phyloP scores from a whole-genome alignment of 1,284 basidiomycete species.

The Agaricales sp. region DNA sequence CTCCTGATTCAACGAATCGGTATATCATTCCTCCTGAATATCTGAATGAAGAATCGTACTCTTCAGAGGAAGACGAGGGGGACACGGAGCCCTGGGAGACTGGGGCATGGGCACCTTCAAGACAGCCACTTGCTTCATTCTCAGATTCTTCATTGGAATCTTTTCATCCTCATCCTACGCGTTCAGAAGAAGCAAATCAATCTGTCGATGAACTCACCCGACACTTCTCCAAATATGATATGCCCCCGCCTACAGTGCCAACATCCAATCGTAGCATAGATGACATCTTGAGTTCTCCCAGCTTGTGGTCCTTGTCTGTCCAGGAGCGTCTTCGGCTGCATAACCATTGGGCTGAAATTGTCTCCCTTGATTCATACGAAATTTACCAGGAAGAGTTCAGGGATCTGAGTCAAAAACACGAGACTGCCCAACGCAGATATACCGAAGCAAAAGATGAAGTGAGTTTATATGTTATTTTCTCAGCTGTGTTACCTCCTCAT shows the following conservation, averaged over 20 bases:
- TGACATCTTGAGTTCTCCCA: conserved; percentile 21
- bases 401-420: conserved; percentile 27
- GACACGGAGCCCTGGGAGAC: conserved; percentile 13
- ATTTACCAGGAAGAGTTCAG: conserved; percentile 29
- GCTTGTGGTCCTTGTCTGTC: conserved; percentile 34
- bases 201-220: conserved; percentile 22
- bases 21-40: neutral
- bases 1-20: neutral
- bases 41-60: too few species aligned
- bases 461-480: conserved; percentile 6
- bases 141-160: neutral
- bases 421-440: conserved; percentile 3
- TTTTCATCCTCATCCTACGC: neutral
- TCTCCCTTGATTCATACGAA: conserved; percentile 18
- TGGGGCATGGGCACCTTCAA: conserved; percentile 3
- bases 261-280: conserved; percentile 23
- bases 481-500: neutral
- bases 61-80: conserved; percentile 12
- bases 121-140: neutral
- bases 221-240: conserved; percentile 17
- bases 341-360: conserved; percentile 22
- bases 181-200: neutral
- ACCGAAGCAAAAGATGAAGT: conserved; percentile 30
- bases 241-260: conserved; percentile 24
- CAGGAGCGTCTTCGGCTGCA: conserved; percentile 29